A percentile compares a stretch with the other conserved stretches of the same genome.
These are phyloP conservation scores for Phaseolus coccineus DNA, from an alignment of 331 rosid species.

Conservation along the genomic window DNA sequence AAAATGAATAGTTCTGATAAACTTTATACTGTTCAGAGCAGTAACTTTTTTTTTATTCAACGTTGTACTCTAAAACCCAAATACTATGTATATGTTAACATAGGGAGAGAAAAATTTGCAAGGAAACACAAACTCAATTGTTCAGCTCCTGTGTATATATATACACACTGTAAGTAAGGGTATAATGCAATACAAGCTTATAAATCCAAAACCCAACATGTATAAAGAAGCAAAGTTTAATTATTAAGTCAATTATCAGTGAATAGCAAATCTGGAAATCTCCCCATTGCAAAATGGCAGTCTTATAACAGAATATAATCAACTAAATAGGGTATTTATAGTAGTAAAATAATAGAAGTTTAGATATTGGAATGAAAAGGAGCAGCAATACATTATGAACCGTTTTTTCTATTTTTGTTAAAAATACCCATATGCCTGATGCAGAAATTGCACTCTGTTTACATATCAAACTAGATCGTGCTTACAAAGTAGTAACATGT, in stretches of 20 bases:
- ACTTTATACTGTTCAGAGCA: background rate
- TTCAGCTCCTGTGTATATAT: background rate
- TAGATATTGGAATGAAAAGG: slow-evolving; percentile 3
- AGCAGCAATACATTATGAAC: background rate
- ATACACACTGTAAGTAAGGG: background rate
- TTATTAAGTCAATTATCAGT: background rate
- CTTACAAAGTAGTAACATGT: slow-evolving; percentile 12
- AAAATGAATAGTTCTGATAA: background rate
- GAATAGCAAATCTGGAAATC: background rate
- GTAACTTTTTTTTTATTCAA: background rate
- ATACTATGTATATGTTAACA: background rate
- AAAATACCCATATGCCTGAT: background rate
- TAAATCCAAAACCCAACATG: slow-evolving; percentile 1
- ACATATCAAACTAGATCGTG: slow-evolving; percentile 17
- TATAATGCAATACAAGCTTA: background rate
- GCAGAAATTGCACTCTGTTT: background rate
- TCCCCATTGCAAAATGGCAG: background rate
- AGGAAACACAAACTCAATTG: background rate
- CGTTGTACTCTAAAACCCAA: background rate
- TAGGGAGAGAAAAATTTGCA: background rate
- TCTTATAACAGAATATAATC: slow-evolving; percentile 19
- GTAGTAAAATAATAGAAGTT: slow-evolving; percentile 8
- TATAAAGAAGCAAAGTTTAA: slow-evolving; percentile 16
- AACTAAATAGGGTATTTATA: background rate
- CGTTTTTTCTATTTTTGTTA: background rate